phyloP scores from a whole-genome alignment of 139 green algal genomes.

The Diplosphaera chodatii region DNA sequence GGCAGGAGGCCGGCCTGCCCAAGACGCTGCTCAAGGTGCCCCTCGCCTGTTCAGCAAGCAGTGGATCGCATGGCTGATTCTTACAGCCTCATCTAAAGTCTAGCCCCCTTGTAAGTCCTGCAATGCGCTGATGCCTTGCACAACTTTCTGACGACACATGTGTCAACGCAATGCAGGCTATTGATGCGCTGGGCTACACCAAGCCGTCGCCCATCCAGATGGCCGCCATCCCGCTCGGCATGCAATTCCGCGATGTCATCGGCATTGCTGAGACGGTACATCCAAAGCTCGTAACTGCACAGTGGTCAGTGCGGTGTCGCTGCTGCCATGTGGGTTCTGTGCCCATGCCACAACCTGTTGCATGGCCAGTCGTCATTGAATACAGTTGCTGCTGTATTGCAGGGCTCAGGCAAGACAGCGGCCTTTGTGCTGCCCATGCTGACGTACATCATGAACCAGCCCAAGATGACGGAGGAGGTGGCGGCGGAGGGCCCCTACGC shows the following conservation, averaged over 20 bases:
- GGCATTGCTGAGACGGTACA: conserved; percentile 60
- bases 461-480: conserved; percentile 82
- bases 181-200: conserved; percentile 75
- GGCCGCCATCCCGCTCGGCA: conserved; percentile 90
- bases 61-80: too few species aligned
- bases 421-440: conserved; percentile 98
- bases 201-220: conserved; percentile 98
- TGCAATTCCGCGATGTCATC: conserved; percentile 91
- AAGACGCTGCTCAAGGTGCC: conserved; percentile 42
- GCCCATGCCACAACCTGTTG: too few species aligned
- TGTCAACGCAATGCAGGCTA: conserved; percentile 27
- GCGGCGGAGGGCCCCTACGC: conserved; percentile 85
- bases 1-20: conserved; percentile 72
- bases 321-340: too few species aligned
- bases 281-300: too few species aligned
- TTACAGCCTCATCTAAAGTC: too few species aligned
- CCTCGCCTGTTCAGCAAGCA: background rate
- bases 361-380: too few species aligned
- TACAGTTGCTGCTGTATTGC: background rate
- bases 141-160: background rate
- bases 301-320: too few species aligned
- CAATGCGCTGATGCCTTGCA: background rate
- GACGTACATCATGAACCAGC: conserved; percentile 86
- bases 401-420: conserved; percentile 91
- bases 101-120: too few species aligned